Conservation (phyloP, 306 rosid species). For the Trifolium repens region DNA sequence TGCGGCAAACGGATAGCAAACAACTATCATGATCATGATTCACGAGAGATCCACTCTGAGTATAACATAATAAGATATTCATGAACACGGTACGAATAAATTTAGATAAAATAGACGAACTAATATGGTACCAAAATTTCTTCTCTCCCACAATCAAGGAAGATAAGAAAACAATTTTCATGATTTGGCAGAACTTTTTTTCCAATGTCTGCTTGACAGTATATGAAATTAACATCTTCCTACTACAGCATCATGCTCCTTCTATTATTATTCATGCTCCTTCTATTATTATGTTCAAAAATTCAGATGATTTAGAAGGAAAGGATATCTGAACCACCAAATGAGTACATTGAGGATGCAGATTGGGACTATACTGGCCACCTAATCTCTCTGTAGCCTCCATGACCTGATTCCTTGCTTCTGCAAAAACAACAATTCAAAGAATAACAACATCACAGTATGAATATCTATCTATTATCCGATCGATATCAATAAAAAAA, state of each 20-base stretch:
- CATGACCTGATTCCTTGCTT: slow-evolving; percentile 97
- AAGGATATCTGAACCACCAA: slow-evolving; percentile 99
- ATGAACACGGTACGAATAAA: slow-evolving; percentile 2
- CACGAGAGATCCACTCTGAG: slow-evolving; percentile 4
- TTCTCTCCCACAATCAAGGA: slow-evolving; percentile 22
- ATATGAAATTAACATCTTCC: slow-evolving; percentile 7
- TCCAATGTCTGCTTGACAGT: not conserved
- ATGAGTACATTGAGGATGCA: slow-evolving; percentile 96
- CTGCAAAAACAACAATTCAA: slow-evolving; percentile 62
- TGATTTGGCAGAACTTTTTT: not conserved
- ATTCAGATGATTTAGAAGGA: slow-evolving; percentile 13
- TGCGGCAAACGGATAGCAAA: slow-evolving; percentile 10
- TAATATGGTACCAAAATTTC: not conserved
- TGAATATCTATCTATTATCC: slow-evolving; percentile 5
- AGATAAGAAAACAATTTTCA: not conserved
- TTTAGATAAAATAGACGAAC: slow-evolving; percentile 14
- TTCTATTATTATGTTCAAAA: slow-evolving; percentile 24
- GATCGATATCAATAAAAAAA: not conserved
- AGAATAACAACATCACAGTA: slow-evolving; percentile 16
- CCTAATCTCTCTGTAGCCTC: slow-evolving; percentile 92
- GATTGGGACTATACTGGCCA: slow-evolving; percentile 88
- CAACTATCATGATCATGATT: slow-evolving; percentile 31
- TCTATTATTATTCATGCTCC: slow-evolving; percentile 23
- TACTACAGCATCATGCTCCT: slow-evolving; percentile 9
- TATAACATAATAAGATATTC: slow-evolving; percentile 31